These are phyloP conservation scores for Agrocybe pediades DNA, from an alignment of 768 basidiomycete genomes.

Conservation along the genomic window DNA sequence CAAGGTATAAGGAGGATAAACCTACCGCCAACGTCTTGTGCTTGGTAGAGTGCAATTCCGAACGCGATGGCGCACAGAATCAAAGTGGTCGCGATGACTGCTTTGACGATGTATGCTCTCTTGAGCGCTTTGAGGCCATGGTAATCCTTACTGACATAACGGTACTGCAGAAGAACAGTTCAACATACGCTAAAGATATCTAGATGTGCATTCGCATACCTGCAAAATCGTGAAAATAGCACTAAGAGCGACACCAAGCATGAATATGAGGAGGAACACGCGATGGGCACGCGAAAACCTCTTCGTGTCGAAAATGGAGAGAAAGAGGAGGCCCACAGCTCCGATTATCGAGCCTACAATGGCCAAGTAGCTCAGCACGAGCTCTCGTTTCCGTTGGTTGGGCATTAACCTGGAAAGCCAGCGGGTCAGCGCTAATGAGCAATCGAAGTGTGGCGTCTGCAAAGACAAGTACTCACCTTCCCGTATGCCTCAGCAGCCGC, in stretches of 20 bases:
- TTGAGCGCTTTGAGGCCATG: constrained; percentile 42
- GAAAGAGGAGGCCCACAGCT: constrained; percentile 63
- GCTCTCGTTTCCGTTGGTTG: constrained; percentile 58
- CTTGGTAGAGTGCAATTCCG: constrained; percentile 48
- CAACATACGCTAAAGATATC: not conserved
- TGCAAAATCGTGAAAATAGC: constrained; percentile 77
- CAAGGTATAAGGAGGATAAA: not conserved
- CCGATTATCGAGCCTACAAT: constrained; percentile 64
- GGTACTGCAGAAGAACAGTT: constrained; percentile 42
- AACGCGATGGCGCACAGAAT: constrained; percentile 68
- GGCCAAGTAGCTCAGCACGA: constrained; percentile 55
- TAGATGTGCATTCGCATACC: constrained; percentile 29
- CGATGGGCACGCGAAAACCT: constrained; percentile 53
- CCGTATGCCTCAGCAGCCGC: constrained; percentile 64
- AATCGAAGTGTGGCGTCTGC: constrained; percentile 1
- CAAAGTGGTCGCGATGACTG: constrained; percentile 55
- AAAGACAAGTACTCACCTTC: constrained; percentile 40
- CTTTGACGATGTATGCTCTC: constrained; percentile 62
- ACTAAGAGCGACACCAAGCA: constrained; percentile 69
- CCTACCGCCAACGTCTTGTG: constrained; percentile 52
- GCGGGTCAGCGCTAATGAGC: constrained; percentile 1
- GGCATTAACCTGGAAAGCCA: constrained; percentile 50
- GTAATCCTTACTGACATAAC: constrained; percentile 66
- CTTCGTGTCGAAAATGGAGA: constrained; percentile 73
- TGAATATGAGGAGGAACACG: constrained; percentile 69